These are phyloP conservation scores for Venturiaceae sp. DNA, from an alignment of 2,329 filamentous ascomycete genomes.

Conservation along the genomic window DNA sequence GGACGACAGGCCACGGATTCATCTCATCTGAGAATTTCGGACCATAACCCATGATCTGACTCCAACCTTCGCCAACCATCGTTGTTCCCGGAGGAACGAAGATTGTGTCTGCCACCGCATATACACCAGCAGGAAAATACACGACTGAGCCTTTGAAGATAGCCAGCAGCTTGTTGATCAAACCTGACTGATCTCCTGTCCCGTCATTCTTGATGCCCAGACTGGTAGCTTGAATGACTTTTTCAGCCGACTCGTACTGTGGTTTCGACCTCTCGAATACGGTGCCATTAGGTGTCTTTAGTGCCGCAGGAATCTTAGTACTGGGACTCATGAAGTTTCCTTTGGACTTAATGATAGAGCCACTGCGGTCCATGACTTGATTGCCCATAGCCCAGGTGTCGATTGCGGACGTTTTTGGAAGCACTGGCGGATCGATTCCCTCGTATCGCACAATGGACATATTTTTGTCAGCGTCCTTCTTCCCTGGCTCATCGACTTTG, in stretches of 20 bases:
- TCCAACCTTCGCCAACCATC: neutral
- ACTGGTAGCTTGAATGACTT: neutral
- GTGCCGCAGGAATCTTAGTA: too few relatives aligned
- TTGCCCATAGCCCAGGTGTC: neutral
- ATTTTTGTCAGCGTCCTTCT: neutral
- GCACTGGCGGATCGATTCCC: neutral
- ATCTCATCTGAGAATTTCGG: neutral
- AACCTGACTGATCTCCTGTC: too few relatives aligned
- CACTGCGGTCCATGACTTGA: neutral
- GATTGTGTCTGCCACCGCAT: neutral
- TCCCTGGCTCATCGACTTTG: neutral
- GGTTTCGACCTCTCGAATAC: constrained; percentile 18
- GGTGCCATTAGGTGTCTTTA: constrained; percentile 53
- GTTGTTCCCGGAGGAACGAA: neutral
- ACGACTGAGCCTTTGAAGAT: too few relatives aligned
- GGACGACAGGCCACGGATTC: neutral
- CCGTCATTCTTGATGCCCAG: neutral
- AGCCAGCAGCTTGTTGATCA: neutral
- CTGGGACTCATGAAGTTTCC: too few relatives aligned
- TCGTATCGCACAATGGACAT: neutral
- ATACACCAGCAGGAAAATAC: constrained; percentile 1
- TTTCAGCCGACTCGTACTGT: constrained; percentile 42
- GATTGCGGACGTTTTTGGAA: neutral
- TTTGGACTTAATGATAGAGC: too few relatives aligned
- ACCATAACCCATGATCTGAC: constrained; percentile 40